Evolutionary conservation across 345 rosid genomes (phyloP), one percentile per base, ranked within the genome.

Genomic region (Triadica sebifera): DNA sequence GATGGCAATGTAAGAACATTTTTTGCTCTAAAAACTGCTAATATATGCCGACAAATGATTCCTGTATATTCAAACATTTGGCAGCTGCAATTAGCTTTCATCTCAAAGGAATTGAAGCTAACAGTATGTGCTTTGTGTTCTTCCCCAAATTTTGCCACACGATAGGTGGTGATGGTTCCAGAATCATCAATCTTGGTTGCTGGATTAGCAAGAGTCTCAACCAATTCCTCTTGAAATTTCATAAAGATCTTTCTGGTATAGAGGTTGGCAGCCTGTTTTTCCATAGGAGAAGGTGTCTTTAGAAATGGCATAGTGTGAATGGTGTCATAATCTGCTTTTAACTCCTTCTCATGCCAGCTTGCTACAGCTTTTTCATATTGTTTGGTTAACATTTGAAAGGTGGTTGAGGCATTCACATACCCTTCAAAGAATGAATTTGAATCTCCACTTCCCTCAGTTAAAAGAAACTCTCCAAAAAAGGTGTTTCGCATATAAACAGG

Each of bases 21-120:
- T 69, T 83, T 79, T 20, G 89, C 88, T 78, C 92, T 89, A 74
- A 92, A 92, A 25, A 87, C 95, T 8, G 96, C 90, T 76, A 90
- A 80, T 73, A 89, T 59, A 68, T 92, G 97, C 72, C 97, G 81
- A 66, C 97, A 92, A 64, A 90, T 81, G 50, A 92, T 82, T 77
- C 97, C 97, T 11, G 87, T 82, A 77, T 84, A 90, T 79, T 92
- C 95, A 79, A 92, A 92, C 92, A 90, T 87, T 51, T 79, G 88
- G 88, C 96, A 92, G 84, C 91, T 92, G 83, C 95, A 92, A 70
- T 72, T 76, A 73, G 95, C 92, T 85, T 87, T 92, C 85, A 84
- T 82, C 85, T 85, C 93, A 53, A 82, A 69, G 66, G 89, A 82
- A 73, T 90, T 83, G 78, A 85, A 90, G 69, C 73, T 78, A 65